Evolutionary conservation across 371 early-diverging fungal species (phyloP), one percentile per base, ranked within the genome.

Genomic region (Haplosporangium sp.): DNA sequence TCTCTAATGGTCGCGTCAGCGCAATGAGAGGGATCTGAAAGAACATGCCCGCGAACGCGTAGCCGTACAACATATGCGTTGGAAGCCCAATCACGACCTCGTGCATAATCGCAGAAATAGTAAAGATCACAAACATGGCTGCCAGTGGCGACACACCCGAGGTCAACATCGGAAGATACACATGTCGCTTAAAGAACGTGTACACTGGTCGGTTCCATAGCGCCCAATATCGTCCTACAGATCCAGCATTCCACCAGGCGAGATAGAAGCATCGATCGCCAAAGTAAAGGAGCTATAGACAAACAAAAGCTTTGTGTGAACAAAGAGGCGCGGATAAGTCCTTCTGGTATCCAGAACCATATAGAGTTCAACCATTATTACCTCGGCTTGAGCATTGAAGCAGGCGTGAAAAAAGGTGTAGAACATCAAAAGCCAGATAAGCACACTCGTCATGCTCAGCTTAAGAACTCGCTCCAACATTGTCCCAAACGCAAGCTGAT

Each of bases 201-300:
- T 95, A 92, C 18, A 96, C 94, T 0, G 96, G 96, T 61, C 89
- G 82, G 83, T 96, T 96, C 97, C 97, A 96, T 23, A 93, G 83
- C 40, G 94, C 86, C 96, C 96, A 96, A 83, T 96, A 96, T 45
- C 88, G 87, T 11, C 88, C 91, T 60, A 96, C 83, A 36, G 93
- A 92, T 16, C 87, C 86, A 1, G 93, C 89, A 82, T 96, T 96
- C 97, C 97, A 96, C 96, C 96, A 96, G 46, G 92, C 90, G 38
- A 91, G 82, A 76, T 96, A 96, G 74, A 96, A 96, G 8, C 91
- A 87, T 18, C 97, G 91, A 77, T 96, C 97, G 16, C 95, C 96
- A 83, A 96, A 96, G 40, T 93, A 84, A 40, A 94, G 80, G 8
- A 95, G 58, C 84, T 89, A 83, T 38, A 10, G 6, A 43, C 43